Evolutionary conservation across 1,284 basidiomycete genomes (phyloP), one percentile per base, ranked within the genome.

Genomic region (Phenoliferia sp.): DNA sequence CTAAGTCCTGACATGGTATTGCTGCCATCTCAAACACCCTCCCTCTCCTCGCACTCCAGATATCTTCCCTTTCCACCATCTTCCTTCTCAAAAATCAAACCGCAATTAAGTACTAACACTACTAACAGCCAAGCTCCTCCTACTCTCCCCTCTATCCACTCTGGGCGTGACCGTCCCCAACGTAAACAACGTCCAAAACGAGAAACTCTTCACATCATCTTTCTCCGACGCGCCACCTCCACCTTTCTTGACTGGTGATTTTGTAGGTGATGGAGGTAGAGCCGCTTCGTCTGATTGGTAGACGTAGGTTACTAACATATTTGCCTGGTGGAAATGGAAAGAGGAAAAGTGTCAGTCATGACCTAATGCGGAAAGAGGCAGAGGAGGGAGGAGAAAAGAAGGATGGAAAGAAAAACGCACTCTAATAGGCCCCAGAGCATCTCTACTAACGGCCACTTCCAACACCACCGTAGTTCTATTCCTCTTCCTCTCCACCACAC

Each of bases 231-330:
- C 64, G 22, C 56, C 64, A 28, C 64, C 67, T 10, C 22, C 50
- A 7, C 56, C 32, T 52, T 54, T 31, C 44, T 70, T 83, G 62
- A 87, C 86, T 10, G 86, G 85, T 7, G 85, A 83, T 3, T 85
- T 82, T 0, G 87, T 61, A 29, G 72, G 65, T n/a, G 65, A 71
- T 3, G 67, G 60, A 22, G 70, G 64, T 2, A 60, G 67, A 3
- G 67, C 66, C 3, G 73, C 74, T 67, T 94, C 93, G 75, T 95
- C 93, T 0, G 90, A 89, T 39, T 89, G 86, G 78, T 97, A 96
- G 0, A 92, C 94, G 78, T 92, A 96, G 6, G 90, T 87, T 1
- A 96, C 88, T 67, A 93, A 84, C 85, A 95, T 88, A 75, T 94
- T 93, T 78, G 94, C 92, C 92, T 95, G 76, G 39, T 44, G 39